Percentiles rank a stretch among this genome's conserved stretches.
phyloP scores from a whole-genome alignment of 169 alveolate species.

The Plasmodium malariae region DNA sequence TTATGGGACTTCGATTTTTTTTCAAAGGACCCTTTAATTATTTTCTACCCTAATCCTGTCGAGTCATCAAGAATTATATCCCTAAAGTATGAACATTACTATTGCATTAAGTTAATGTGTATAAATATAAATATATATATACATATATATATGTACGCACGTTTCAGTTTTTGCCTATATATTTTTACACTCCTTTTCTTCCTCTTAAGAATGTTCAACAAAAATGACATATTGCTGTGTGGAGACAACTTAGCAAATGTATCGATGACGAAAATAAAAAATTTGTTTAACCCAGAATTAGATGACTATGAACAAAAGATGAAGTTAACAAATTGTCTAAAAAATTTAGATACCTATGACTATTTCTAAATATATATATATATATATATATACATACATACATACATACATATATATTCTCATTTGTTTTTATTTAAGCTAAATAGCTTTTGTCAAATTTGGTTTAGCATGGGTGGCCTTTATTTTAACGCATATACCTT shows the following conservation, averaged over 20 bases:
- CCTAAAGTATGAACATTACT: conserved; percentile 30
- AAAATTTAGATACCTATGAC: conserved; percentile 65
- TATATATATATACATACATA: conserved; percentile 3
- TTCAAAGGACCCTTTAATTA: conserved; percentile 70
- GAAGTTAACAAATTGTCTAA: conserved; percentile 53
- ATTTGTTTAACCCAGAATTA: conserved; percentile 44
- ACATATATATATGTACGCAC: background rate
- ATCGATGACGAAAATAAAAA: conserved; percentile 63
- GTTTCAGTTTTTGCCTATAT: background rate
- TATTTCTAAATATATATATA: conserved; percentile 28
- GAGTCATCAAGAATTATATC: conserved; percentile 57
- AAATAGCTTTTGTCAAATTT: background rate
- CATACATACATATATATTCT: background rate
- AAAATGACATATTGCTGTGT: conserved; percentile 47
- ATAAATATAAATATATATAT: conserved; percentile 6
- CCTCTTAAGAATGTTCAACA: conserved; percentile 46
- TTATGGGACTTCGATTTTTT: conserved; percentile 74
- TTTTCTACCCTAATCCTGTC: conserved; percentile 57
- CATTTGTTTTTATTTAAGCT: background rate
- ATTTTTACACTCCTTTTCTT: background rate
- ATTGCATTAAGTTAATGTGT: background rate
- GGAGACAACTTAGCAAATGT: conserved; percentile 71
- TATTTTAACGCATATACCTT: background rate
- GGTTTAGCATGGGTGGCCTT: background rate
- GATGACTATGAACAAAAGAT: conserved; percentile 60